Conservation (phyloP, 2,329 filamentous ascomycete species). For the Lasiodiplodia gonubiensis region DNA sequence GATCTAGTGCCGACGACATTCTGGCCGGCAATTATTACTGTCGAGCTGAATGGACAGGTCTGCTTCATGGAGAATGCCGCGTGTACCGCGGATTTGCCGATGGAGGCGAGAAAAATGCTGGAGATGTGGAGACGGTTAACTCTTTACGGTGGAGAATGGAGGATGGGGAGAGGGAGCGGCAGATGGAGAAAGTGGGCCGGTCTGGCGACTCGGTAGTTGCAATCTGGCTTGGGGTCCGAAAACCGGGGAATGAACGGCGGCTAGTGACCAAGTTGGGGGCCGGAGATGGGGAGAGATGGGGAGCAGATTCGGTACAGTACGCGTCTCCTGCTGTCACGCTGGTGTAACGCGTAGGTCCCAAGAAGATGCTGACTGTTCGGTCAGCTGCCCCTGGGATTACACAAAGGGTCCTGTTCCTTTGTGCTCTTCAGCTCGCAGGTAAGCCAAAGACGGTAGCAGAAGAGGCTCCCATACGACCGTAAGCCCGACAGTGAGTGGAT, state of each 20-base stretch:
- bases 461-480: constrained; percentile 11
- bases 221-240: constrained; percentile 9
- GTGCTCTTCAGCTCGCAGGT: background rate
- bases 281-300: constrained; percentile 17
- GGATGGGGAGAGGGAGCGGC: background rate
- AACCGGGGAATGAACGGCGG: constrained; percentile 12
- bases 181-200: constrained; percentile 7
- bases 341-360: background rate
- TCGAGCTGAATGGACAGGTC: background rate
- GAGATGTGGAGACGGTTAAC: background rate
- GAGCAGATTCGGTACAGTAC: background rate
- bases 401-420: background rate
- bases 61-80: background rate
- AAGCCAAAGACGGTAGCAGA: background rate
- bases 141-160: background rate
- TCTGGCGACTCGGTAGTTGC: background rate
- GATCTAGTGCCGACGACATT: background rate
- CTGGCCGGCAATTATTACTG: background rate
- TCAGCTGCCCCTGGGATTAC: constrained; percentile 2
- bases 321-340: background rate
- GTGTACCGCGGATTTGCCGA: background rate
- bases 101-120: background rate
- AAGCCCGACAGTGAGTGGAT: constrained; percentile 8
- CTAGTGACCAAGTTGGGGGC: constrained; percentile 1
- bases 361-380: background rate